Evolutionary conservation across 306 rosid genomes (phyloP).

Genomic region (Quercus rubra): DNA sequence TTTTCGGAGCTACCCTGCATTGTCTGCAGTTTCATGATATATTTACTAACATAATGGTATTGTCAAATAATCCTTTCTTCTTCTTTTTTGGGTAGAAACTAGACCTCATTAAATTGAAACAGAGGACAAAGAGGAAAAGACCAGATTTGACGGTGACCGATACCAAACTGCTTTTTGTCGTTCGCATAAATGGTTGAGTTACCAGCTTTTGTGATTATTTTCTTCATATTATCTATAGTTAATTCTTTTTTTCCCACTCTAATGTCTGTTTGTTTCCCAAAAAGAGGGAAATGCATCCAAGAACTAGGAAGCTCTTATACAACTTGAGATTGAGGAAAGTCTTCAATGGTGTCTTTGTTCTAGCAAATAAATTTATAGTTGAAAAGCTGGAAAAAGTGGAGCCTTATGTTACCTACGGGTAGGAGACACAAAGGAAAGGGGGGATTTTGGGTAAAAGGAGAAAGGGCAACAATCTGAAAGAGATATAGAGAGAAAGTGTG

Average conservation of each 20-base stretch:
- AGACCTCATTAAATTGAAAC: conserved; percentile 70
- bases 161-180: conserved; percentile 50
- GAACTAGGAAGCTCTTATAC: conserved; percentile 52
- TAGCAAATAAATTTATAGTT: conserved; percentile 48
- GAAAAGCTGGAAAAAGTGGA: conserved; percentile 72
- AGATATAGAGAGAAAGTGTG: no score
- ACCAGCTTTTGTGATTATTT: not conserved
- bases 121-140: conserved; percentile 63
- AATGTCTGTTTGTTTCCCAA: conserved; percentile 27
- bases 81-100: conserved; percentile 48
- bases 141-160: not conserved
- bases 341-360: conserved; percentile 67
- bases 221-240: not conserved
- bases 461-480: no score
- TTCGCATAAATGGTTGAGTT: conserved; percentile 74
- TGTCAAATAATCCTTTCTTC: not conserved
- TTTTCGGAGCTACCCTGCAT: not conserved
- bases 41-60: not conserved
- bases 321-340: conserved; percentile 54
- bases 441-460: no score
- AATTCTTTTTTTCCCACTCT: not conserved
- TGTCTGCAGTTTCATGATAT: no score
- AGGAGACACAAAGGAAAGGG: not conserved
- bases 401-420: conserved; percentile 94
- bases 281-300: conserved; percentile 84